Conservation (phyloP, 192 early-diverging fungal species). For the Thoreauomyces humboldtii region DNA sequence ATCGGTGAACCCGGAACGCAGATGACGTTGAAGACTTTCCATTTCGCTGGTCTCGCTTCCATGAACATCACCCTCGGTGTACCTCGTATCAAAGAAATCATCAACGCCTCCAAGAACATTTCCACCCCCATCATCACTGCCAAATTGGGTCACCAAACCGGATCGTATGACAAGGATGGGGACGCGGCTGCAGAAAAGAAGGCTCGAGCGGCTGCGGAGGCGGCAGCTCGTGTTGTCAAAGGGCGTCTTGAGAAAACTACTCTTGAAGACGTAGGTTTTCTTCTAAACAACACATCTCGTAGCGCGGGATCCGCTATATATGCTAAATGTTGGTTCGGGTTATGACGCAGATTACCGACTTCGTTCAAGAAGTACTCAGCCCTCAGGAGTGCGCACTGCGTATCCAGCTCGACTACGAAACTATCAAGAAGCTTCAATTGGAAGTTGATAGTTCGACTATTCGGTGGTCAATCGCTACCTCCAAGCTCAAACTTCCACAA, state of each 20-base stretch:
- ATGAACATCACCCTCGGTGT: constrained; percentile 99
- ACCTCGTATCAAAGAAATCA: constrained; percentile 99
- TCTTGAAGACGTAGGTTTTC: constrained; percentile 64
- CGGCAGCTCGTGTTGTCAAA: constrained; percentile 92
- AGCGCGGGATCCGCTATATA: too few relatives aligned
- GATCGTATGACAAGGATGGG: constrained; percentile 37
- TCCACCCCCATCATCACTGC: constrained; percentile 88
- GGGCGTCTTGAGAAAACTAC: constrained; percentile 90
- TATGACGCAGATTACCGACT: constrained; percentile 72
- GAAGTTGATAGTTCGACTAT: constrained; percentile 80
- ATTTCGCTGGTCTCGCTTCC: constrained; percentile 98
- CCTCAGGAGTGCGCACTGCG: constrained; percentile 70
- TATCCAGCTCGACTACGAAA: constrained; percentile 80
- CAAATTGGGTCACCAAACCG: constrained; percentile 55
- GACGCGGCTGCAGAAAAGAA: constrained; percentile 9
- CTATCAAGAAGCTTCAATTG: constrained; percentile 81
- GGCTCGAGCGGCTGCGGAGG: constrained; percentile 45
- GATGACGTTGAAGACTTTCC: constrained; percentile 99
- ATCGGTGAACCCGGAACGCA: constrained; percentile 99
- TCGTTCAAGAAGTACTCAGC: constrained; percentile 87
- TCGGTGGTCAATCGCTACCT: constrained; percentile 69
- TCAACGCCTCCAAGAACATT: constrained; percentile 97
- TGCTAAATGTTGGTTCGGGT: too few relatives aligned
- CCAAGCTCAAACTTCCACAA: constrained; percentile 85
- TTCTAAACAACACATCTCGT: too few relatives aligned